These are phyloP conservation scores for Phytophthora pluvialis DNA, from an alignment of 352 stramenopile species.

Conservation along the genomic window DNA sequence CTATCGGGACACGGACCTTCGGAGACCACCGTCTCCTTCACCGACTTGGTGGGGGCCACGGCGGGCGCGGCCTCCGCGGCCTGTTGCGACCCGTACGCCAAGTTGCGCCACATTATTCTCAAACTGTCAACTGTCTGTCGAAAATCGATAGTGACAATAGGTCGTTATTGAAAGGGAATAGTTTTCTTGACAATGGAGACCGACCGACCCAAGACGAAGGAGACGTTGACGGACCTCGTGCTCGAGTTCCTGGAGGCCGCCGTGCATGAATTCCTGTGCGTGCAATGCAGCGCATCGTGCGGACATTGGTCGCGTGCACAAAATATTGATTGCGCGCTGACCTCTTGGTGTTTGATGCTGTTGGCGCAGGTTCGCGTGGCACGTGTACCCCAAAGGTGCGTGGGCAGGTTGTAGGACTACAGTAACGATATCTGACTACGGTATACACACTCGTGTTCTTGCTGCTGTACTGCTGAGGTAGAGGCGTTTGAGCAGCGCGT, in stretches of 20 bases:
- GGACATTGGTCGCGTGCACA: conserved; percentile 1
- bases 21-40: conserved; percentile 65
- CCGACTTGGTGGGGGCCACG: conserved; percentile 57
- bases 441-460: too few species aligned
- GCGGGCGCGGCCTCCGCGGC: conserved; percentile 70
- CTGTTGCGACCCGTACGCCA: conserved; percentile 83
- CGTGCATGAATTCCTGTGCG: conserved; percentile 84
- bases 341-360: conserved; percentile 3
- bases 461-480: conserved; percentile 16
- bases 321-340: conserved; percentile 8
- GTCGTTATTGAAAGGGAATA: conserved; percentile 4
- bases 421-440: too few species aligned
- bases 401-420: background rate
- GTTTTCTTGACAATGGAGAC: conserved; percentile 44
- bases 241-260: conserved; percentile 80
- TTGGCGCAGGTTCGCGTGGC: conserved; percentile 54
- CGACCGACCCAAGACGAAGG: conserved; percentile 25
- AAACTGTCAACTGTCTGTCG: conserved; percentile 1
- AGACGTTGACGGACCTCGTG: conserved; percentile 60
- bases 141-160: conserved; percentile 8
- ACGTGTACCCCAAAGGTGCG: conserved; percentile 67
- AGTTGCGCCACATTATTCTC: conserved; percentile 79
- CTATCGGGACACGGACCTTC: conserved; percentile 46
- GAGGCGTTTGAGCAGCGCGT: conserved; percentile 68
- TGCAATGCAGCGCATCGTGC: background rate